Base-by-base conservation (phyloP, 306 rosid genomes). In the Aeschynomene evenia region DNA sequence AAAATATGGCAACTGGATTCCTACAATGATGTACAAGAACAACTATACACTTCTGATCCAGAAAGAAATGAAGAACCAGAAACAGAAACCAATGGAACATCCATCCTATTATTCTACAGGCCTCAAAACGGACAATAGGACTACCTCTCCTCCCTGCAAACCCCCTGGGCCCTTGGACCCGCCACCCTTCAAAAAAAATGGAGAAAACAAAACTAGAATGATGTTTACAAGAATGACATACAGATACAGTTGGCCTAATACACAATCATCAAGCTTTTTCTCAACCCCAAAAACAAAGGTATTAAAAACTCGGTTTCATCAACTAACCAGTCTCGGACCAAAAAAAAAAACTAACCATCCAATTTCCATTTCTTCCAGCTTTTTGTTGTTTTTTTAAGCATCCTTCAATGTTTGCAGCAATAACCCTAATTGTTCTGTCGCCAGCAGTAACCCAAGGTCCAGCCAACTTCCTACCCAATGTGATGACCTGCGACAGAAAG, bases 151-250 rank as follows among this genome's bases (percentile, higher is more conserved):
- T 58, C 65, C 74, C 66, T n/a, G 67, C 59, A 28, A 57, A 77
- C 48, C 48, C 46, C 46, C 46, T 1, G 46, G 16, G 46, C 46
- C 16, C 46, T 40, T 2, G 13, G 46, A 40, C 48, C 15, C 15
- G 4, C 4, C 14, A 15, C 46, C 10, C 6, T 13, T 12, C 15
- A 1, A 12, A 77, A 76, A 68, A 69, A 70, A 51, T 13, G 65
- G 66, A 67, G 55, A 67, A 72, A 79, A 77, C 58, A 64, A 77
- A 77, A 73, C 82, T 72, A 72, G 19, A 74, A 55, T 56, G 80
- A 65, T 70, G 73, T 51, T 50, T 58, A 71, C 81, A 50, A 71
- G 75, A 82, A 73, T 63, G 78, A 77, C 72, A 75, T 72, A 77
- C 46, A 29, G 58, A 57, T 31, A 77, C 74, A 73, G 51, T 62